phyloP scores from a whole-genome alignment of 1,284 basidiomycete species.

The Spongispora temasekensis region DNA sequence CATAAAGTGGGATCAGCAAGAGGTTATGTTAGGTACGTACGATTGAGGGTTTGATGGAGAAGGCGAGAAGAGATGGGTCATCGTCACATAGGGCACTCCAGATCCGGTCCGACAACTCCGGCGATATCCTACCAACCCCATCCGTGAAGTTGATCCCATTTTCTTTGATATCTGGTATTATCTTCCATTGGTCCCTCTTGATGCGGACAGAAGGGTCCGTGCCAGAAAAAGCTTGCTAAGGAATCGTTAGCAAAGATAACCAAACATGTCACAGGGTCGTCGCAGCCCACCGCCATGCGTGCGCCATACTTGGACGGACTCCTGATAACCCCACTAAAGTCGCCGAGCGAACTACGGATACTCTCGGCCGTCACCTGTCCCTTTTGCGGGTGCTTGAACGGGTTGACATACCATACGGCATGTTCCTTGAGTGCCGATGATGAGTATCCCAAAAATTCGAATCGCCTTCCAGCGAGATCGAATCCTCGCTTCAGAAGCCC shows the following conservation, averaged over 20 bases:
- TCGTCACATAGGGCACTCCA: conserved; percentile 53
- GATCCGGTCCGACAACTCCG: conserved; percentile 54
- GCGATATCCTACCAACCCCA: conserved; percentile 76
- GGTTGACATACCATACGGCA: conserved; percentile 74
- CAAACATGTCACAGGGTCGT: neutral
- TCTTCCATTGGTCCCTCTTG: conserved; percentile 55
- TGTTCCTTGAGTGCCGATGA: conserved; percentile 69
- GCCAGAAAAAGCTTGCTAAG: conserved; percentile 73
- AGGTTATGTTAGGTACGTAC: no score
- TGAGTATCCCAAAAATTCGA: conserved; percentile 77
- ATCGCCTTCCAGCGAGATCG: conserved; percentile 63
- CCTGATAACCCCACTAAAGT: conserved; percentile 58
- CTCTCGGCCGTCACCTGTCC: conserved; percentile 49
- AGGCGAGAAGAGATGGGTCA: conserved; percentile 38
- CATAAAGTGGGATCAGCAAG: conserved; percentile 5
- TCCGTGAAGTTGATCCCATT: conserved; percentile 63
- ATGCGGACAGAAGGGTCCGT: conserved; percentile 72
- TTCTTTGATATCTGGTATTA: conserved; percentile 53
- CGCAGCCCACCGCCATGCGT: conserved; percentile 54
- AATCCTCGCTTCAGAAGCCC: conserved; percentile 65
- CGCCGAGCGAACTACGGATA: conserved; percentile 64
- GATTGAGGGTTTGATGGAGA: conserved; percentile 47
- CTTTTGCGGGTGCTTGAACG: conserved; percentile 51
- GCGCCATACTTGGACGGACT: conserved; percentile 79
- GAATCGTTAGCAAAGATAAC: conserved; percentile 9